Base-by-base conservation (phyloP, 2,329 filamentous ascomycete species). In the Claviceps capensis region DNA sequence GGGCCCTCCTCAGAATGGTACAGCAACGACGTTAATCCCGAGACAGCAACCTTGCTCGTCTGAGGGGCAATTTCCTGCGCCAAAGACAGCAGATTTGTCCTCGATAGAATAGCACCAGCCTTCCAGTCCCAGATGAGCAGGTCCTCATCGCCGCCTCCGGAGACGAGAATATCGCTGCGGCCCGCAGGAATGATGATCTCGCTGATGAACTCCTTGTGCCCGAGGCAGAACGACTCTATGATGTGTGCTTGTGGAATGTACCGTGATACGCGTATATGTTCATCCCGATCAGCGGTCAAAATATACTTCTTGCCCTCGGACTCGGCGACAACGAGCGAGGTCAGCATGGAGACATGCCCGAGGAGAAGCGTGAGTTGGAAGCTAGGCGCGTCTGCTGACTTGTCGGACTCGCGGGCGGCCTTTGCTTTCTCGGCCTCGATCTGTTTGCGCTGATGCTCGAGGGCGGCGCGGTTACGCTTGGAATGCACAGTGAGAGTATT, bases 261-360 rank as follows among this genome's bases (percentile, higher is more conserved):
- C 53, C 88, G 79, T 48, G 88, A 95, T 19, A 96, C 75, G 40
- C 93, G 85, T 61, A 98, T 91, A 67, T 98, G 93, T 57, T 81
- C 73, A 62, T 80, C 77, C 13, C 78, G 71, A 56, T 81, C 74
- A 5, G 70, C 72, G 0, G 78, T 79, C 58, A 82, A 57, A 62
- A 81, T 77, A 58, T 79, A 79, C 16, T 65, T 66, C 30, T 65
- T 64, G 23, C 59, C 65, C 54, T 58, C 69, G 56, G 57, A 73
- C 63, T 62, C 70, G 5, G 74, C 75, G 43, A 81, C 72, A 2
- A 73, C 67, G 49, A 96, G 65, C 61, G 88, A 83, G 1, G 90
- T 96, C 48, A 98, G 79, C 80, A 97, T 86, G 1, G 91, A 96
- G 14, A 98, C 93, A 68, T 98, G 93, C 13, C 93, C 93, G 0